A percentile compares a stretch with the other conserved stretches of the same genome.
phyloP scores from a whole-genome alignment of 257 asterid species.

The Capsicum chinense region DNA sequence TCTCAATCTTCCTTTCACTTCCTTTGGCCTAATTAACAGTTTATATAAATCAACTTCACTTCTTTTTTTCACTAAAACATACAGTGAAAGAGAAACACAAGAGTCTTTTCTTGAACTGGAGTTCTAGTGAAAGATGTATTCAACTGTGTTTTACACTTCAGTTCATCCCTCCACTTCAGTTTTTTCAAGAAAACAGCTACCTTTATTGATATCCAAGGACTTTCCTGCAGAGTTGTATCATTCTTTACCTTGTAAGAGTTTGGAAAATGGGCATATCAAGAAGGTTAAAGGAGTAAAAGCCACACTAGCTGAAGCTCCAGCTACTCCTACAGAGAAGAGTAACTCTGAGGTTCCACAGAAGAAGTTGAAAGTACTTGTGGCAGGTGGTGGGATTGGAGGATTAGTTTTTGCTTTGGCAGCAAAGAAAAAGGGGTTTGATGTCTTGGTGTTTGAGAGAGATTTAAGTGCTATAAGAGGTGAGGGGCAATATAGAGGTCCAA shows the following conservation, averaged over 20 bases:
- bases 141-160: slow-evolving; percentile 54
- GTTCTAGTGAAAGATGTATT: slow-evolving; percentile 43
- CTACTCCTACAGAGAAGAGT: slow-evolving; percentile 15
- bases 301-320: slow-evolving; percentile 36
- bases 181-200: slow-evolving; percentile 51
- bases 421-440: slow-evolving; percentile 80
- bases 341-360: slow-evolving; percentile 39
- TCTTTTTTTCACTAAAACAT: neutral
- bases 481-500: slow-evolving; percentile 95
- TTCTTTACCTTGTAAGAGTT: slow-evolving; percentile 36
- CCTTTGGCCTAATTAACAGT: neutral
- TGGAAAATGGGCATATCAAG: slow-evolving; percentile 40
- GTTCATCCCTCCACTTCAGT: slow-evolving; percentile 51
- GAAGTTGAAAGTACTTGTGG: slow-evolving; percentile 79
- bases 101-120: slow-evolving; percentile 14
- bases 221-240: slow-evolving; percentile 45
- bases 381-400: slow-evolving; percentile 98
- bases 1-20: slow-evolving; percentile 29
- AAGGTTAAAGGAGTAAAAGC: slow-evolving; percentile 45
- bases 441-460: slow-evolving; percentile 93
- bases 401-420: slow-evolving; percentile 93
- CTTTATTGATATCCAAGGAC: slow-evolving; percentile 40
- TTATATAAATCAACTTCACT: neutral
- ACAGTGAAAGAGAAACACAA: neutral
- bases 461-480: slow-evolving; percentile 96